A percentile compares a stretch with the other conserved stretches of the same genome.
Evolutionary conservation across 176 grass and related monocot species (phyloP).

Genomic region (Dactylis glomerata): DNA sequence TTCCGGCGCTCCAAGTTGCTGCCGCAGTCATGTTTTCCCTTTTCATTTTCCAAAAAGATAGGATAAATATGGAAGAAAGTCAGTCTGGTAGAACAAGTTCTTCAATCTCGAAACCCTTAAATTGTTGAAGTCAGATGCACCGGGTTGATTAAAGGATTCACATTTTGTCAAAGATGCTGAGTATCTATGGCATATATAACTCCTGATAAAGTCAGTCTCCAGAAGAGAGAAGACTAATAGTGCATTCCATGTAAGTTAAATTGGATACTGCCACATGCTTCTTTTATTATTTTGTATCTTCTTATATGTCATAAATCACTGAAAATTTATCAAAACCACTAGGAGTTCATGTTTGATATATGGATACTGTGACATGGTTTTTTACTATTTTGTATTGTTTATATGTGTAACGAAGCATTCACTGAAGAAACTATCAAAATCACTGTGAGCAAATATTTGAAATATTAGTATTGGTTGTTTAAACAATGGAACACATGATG

Average conservation of each 20-base stretch:
- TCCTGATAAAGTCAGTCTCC: background rate
- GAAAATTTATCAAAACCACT: too few species aligned
- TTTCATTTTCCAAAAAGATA: background rate
- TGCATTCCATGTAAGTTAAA: background rate
- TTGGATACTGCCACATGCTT: too few species aligned
- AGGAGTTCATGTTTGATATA: too few species aligned
- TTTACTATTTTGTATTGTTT: background rate
- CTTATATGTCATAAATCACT: too few species aligned
- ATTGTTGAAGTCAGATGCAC: background rate
- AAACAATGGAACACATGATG: background rate
- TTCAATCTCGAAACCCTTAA: background rate
- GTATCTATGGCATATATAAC: background rate
- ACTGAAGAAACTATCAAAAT: background rate
- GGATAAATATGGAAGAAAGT: conserved; percentile 4
- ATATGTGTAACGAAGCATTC: background rate
- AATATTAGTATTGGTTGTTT: background rate
- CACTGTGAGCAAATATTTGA: background rate
- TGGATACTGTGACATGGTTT: background rate
- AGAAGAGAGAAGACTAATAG: background rate
- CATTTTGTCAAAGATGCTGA: background rate
- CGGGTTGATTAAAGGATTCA: background rate
- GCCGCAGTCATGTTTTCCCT: too few species aligned
- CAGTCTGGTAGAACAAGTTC: background rate
- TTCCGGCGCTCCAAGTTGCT: too few species aligned
- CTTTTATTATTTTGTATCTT: too few species aligned